These are phyloP conservation scores for Sphaerulina vaccinii DNA, from an alignment of 2,329 filamentous ascomycete species.

Conservation along the genomic window DNA sequence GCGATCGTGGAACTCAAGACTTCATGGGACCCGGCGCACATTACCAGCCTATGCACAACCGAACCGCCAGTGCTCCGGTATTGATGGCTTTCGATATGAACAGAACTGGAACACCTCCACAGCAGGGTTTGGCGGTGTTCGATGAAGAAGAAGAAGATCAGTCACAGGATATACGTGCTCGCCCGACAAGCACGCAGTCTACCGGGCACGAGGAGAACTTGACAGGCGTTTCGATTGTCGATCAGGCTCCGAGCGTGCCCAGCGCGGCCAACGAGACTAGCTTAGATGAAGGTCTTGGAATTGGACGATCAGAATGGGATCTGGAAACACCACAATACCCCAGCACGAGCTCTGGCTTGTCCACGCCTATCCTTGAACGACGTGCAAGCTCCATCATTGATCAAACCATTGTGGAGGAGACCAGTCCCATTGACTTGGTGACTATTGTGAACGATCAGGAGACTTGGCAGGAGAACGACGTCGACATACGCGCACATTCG, in stretches of 20 bases:
- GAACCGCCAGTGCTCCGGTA: slow-evolving; percentile 77
- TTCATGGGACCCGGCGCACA: slow-evolving; percentile 69
- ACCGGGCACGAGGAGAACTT: slow-evolving; percentile 23
- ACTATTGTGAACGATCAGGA: slow-evolving; percentile 49
- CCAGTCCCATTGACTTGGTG: slow-evolving; percentile 40
- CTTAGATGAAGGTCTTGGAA: slow-evolving; percentile 27
- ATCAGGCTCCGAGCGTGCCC: slow-evolving; percentile 24
- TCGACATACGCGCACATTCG: slow-evolving; percentile 49
- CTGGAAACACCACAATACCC: slow-evolving; percentile 25
- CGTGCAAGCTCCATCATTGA: slow-evolving; percentile 36
- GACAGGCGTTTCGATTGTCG: slow-evolving; percentile 35
- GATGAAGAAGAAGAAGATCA: slow-evolving; percentile 57
- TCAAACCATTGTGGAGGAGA: slow-evolving; percentile 38
- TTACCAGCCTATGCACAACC: slow-evolving; percentile 60
- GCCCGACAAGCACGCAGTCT: slow-evolving; percentile 18
- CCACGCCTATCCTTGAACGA: slow-evolving; percentile 29
- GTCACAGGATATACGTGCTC: slow-evolving; percentile 4
- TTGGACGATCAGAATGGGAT: slow-evolving; percentile 26
- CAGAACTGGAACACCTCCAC: slow-evolving; percentile 31
- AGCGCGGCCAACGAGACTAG: slow-evolving; percentile 4
- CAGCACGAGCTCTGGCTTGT: slow-evolving; percentile 21
- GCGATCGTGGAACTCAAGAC: slow-evolving; percentile 68
- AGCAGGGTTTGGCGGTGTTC: slow-evolving; percentile 78
- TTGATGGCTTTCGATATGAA: slow-evolving; percentile 67
- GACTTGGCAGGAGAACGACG: slow-evolving; percentile 4